phyloP scores from a whole-genome alignment of 2,329 filamentous ascomycete species.

The Alternaria novae-zelandiae region DNA sequence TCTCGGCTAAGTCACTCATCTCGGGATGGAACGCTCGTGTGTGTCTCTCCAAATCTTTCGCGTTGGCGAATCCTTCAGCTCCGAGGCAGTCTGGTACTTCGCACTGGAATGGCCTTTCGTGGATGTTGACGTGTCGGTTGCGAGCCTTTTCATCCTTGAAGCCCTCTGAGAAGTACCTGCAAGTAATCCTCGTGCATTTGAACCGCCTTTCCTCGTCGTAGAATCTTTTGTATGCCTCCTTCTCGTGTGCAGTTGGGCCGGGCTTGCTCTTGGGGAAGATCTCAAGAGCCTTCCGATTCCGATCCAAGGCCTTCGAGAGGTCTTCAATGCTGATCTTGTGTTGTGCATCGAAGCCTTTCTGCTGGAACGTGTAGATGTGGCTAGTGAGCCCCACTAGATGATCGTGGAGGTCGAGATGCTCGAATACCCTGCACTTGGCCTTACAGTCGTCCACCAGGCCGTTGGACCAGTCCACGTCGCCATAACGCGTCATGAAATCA shows the following conservation, averaged over 20 bases:
- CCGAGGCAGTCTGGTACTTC: slow-evolving; percentile 43
- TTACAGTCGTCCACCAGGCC: background rate
- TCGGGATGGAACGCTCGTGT: slow-evolving; percentile 35
- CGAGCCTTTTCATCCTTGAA: background rate
- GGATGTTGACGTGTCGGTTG: background rate
- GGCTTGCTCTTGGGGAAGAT: background rate
- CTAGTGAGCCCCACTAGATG: background rate
- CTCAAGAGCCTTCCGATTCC: background rate
- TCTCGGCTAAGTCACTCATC: slow-evolving; percentile 26
- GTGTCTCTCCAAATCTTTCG: slow-evolving; percentile 45
- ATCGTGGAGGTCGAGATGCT: background rate
- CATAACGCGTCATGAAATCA: background rate
- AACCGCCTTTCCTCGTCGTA: background rate
- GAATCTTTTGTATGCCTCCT: background rate
- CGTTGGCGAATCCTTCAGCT: slow-evolving; percentile 50
- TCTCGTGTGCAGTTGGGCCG: background rate
- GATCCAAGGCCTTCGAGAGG: background rate
- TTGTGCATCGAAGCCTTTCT: background rate
- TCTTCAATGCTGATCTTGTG: background rate
- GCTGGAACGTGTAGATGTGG: background rate
- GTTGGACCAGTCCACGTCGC: background rate
- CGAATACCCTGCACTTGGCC: background rate
- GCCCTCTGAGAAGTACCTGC: background rate
- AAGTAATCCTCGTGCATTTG: background rate
- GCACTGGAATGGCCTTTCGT: slow-evolving; percentile 50